Percentiles rank a stretch among this genome's conserved stretches.
Evolutionary conservation across 192 early-diverging fungal genomes (phyloP).

Genomic region (Gaertneriomyces sp.): DNA sequence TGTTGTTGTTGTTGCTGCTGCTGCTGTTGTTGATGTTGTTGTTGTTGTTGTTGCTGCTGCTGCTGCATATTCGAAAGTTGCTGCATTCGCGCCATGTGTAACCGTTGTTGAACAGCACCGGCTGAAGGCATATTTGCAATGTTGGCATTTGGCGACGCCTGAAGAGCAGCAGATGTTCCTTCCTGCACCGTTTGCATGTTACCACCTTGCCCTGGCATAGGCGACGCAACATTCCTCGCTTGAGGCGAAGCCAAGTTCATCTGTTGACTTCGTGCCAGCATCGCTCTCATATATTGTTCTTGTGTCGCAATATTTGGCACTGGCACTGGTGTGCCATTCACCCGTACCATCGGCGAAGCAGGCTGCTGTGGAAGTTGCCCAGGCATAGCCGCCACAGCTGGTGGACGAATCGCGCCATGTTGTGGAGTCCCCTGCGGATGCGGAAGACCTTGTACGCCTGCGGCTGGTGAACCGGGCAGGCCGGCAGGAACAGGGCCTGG

Average conservation of each 20-base stretch:
- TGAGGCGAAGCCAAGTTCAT: conserved; percentile 10
- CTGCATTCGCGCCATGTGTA: conserved; percentile 17
- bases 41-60: not conserved
- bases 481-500: not conserved
- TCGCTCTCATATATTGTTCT: conserved; percentile 24
- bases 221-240: not conserved
- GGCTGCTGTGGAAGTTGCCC: conserved; percentile 22
- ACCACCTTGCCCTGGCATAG: not conserved
- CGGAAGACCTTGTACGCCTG: not conserved
- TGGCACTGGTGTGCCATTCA: conserved; percentile 12
- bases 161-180: too few relatives aligned
- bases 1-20: conserved; percentile 6
- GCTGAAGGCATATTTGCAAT: too few relatives aligned
- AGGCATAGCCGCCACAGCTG: conserved; percentile 10
- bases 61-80: conserved; percentile 1
- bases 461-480: conserved; percentile 2
- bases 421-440: not conserved
- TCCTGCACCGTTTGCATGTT: not conserved
- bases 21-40: conserved; percentile 4
- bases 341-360: conserved; percentile 15
- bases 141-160: too few relatives aligned
- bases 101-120: conserved; percentile 9
- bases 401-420: conserved; percentile 17
- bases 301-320: not conserved
- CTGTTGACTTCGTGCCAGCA: conserved; percentile 19